Base-by-base conservation (phyloP, 176 grass and related monocot genomes). In the Bonia amplexicaulis region DNA sequence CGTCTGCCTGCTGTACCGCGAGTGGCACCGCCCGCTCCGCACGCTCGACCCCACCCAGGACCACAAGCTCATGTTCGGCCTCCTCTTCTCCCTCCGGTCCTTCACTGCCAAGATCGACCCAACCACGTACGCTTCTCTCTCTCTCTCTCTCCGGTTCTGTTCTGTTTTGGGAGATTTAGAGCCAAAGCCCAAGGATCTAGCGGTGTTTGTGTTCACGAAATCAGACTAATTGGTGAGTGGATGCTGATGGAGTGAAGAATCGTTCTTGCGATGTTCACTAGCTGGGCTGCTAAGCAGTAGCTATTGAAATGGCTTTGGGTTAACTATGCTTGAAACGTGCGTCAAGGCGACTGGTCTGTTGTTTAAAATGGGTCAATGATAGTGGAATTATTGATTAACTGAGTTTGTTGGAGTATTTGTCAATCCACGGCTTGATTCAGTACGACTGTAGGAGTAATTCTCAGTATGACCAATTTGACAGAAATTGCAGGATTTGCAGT, bases 11-110 rank as follows among this genome's bases (percentile, higher is more conserved):
- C 89, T 98, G 22, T 93, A 98, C 90, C 88, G 96, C 69, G 96
- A 98, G 91, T 98, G 96, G 93, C 87, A 92, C 84, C 93, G 93
- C 22, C 86, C 90, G 51, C 84, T 94, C 41, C 93, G 88, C 86
- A 98, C 88, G 85, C 89, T 95, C 46, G 86, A 95, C 69, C 85
- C 62, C 37, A 85, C 84, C 59, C 88, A 98, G 91, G 96, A 95
- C 69, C 91, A 98, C 54, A 98, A 98, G 87, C 96, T 98, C 90
- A 95, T 98, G 96, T 94, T 98, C 89, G 96, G 96, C 1, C 88
- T 95, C 80, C 96, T 98, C 74, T 98, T 94, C 91, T 98, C 96
- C 42, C 93, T 98, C 22, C 93, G 96, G 10, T 98, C 96, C 9
- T 98, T 98, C 89, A 98, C 96, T 46, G 73, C 87, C 81, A 98